Percentiles rank a stretch among this genome's conserved stretches.
These are phyloP conservation scores for Thuja plicata DNA, from an alignment of 83 land plant species.

Conservation along the genomic window DNA sequence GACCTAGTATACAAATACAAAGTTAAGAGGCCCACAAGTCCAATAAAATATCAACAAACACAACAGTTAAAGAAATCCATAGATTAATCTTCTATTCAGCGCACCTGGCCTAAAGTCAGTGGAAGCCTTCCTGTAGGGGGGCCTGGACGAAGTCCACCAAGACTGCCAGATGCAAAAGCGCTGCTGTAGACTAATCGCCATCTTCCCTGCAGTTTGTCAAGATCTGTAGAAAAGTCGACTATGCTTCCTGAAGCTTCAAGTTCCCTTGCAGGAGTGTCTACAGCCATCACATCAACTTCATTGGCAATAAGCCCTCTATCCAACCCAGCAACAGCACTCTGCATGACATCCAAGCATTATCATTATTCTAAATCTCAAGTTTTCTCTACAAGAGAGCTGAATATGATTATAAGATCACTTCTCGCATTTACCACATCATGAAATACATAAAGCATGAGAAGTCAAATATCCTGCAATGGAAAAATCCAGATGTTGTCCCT, in stretches of 20 bases:
- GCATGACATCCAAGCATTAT: conserved; percentile 18
- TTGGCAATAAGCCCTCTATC: conserved; percentile 84
- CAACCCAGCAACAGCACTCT: conserved; percentile 85
- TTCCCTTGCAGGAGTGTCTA: conserved; percentile 75
- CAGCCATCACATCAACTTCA: conserved; percentile 59
- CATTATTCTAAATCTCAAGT: background rate
- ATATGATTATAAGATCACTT: background rate
- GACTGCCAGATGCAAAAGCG: conserved; percentile 86
- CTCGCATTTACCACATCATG: background rate
- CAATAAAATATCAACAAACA: background rate
- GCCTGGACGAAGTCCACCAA: conserved; percentile 95
- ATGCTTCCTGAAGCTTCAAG: conserved; percentile 65
- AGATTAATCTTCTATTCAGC: background rate
- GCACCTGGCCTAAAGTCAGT: conserved; percentile 92
- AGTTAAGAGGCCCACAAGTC: background rate
- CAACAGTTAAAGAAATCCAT: background rate
- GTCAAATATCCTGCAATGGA: background rate
- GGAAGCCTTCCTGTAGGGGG: conserved; percentile 88
- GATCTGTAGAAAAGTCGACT: conserved; percentile 57
- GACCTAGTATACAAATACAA: conserved; percentile 45
- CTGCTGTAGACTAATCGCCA: conserved; percentile 94
- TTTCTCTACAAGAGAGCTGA: background rate
- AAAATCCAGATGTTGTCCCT: background rate
- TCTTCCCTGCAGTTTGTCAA: conserved; percentile 83
- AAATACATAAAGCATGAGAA: background rate